Evolutionary conservation across 345 rosid species (phyloP).

Genomic region (Aquilaria yunnanensis): DNA sequence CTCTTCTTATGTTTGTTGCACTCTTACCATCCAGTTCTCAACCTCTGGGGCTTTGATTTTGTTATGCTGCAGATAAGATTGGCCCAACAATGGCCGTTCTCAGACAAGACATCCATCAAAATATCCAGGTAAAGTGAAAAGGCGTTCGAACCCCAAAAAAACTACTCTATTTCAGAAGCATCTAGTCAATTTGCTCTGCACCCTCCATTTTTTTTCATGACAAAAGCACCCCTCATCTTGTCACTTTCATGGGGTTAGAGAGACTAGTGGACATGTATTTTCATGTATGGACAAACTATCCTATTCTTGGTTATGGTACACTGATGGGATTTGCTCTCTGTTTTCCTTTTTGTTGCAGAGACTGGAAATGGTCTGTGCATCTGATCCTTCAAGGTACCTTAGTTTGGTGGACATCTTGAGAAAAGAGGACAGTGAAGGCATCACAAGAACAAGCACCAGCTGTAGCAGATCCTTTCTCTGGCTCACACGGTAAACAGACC

Average conservation of each 20-base stretch:
- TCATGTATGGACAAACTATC: constrained; percentile 3
- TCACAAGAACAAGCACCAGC: constrained; percentile 43
- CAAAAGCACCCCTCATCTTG: constrained; percentile 19
- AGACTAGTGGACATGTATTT: constrained; percentile 12
- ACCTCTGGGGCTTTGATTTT: constrained; percentile 6
- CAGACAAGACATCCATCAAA: constrained; percentile 79
- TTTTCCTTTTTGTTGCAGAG: constrained; percentile 32
- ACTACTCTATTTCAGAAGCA: not conserved
- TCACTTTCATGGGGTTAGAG: not conserved
- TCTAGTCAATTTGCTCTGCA: not conserved
- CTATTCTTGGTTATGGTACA: not conserved
- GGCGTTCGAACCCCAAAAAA: not conserved
- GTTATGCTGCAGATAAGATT: constrained; percentile 70
- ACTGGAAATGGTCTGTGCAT: constrained; percentile 53
- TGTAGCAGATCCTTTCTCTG: constrained; percentile 79
- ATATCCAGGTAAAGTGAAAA: constrained; percentile 50
- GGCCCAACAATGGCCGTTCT: constrained; percentile 97
- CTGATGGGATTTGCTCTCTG: not conserved
- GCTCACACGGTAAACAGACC: constrained; percentile 68
- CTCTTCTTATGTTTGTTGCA: not conserved
- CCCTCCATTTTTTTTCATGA: constrained; percentile 12
- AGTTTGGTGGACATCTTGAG: constrained; percentile 68
- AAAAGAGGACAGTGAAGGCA: constrained; percentile 61
- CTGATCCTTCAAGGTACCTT: constrained; percentile 48
- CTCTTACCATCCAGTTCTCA: not conserved